These are phyloP conservation scores for Pyrenochaeta sp. DNA, from an alignment of 2,329 filamentous ascomycete species.

Conservation along the genomic window DNA sequence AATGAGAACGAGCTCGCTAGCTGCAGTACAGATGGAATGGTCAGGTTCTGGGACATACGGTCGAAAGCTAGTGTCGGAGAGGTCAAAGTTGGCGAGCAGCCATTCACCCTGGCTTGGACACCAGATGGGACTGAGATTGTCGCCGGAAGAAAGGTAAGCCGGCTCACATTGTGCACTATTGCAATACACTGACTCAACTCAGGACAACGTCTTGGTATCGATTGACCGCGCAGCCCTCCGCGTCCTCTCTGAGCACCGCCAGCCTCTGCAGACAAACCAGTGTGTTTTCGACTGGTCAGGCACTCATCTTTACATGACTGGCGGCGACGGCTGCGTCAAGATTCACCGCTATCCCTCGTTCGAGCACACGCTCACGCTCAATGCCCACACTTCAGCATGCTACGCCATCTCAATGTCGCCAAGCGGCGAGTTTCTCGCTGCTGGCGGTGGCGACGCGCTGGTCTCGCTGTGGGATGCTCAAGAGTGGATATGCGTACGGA, in stretches of 20 bases:
- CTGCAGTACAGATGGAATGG: conserved; percentile 75
- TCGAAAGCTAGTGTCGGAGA: conserved; percentile 75
- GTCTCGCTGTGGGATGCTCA: conserved; percentile 81
- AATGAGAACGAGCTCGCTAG: conserved; percentile 81
- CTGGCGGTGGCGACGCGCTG: conserved; percentile 77
- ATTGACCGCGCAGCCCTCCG: conserved; percentile 68
- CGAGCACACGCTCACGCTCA: conserved; percentile 65
- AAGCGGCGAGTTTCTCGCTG: conserved; percentile 74
- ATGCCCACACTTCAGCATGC: conserved; percentile 77
- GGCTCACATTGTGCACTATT: neutral
- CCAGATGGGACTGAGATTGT: conserved; percentile 75
- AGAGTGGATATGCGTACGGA: conserved; percentile 78
- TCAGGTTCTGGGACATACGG: conserved; percentile 82
- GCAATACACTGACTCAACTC: conserved; percentile 3
- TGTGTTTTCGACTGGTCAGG: conserved; percentile 78
- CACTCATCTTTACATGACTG: conserved; percentile 74
- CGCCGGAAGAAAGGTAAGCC: conserved; percentile 74
- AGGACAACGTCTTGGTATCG: conserved; percentile 70
- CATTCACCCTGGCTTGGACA: conserved; percentile 77
- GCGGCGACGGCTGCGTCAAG: conserved; percentile 73
- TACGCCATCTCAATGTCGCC: conserved; percentile 75
- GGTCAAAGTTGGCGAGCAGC: conserved; percentile 67
- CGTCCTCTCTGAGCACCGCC: conserved; percentile 66
- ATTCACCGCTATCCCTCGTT: conserved; percentile 63
- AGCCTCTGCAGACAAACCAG: conserved; percentile 73